Conservation (phyloP, 345 rosid genomes). For the Syzygium aqueum region DNA sequence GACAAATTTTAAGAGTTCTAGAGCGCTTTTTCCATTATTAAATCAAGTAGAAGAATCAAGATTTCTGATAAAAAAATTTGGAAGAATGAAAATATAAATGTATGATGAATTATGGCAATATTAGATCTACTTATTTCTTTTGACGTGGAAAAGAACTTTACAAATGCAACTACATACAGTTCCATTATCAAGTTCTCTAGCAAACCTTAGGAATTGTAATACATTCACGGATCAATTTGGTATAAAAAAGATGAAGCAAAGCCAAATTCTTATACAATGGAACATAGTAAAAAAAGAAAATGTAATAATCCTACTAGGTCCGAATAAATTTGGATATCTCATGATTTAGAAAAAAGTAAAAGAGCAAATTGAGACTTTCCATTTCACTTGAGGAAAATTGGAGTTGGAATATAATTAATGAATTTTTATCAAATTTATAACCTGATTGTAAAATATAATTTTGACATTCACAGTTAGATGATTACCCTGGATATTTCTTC, state of each 20-base stretch:
- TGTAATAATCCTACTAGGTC: background rate
- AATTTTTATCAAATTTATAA: background rate
- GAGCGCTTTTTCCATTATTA: too few species aligned
- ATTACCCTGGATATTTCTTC: background rate
- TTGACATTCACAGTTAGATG: background rate
- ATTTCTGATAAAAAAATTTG: too few species aligned
- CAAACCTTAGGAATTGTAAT: background rate
- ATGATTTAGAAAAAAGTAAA: background rate
- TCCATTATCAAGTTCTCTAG: too few species aligned
- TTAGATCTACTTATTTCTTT: too few species aligned
- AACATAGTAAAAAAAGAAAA: background rate
- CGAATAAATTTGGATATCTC: background rate
- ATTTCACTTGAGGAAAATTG: background rate
- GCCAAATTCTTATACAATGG: background rate
- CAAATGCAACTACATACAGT: too few species aligned
- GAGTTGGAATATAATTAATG: background rate
- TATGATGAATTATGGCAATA: too few species aligned
- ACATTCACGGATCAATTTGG: background rate
- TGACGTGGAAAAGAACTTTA: too few species aligned
- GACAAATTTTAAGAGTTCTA: too few species aligned
- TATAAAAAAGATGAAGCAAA: background rate
- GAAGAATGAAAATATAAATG: too few species aligned
- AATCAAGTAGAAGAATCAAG: too few species aligned
- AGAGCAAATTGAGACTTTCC: background rate
- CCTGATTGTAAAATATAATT: background rate